Evolutionary conservation across 495 filamentous ascomycete species (phyloP).

Genomic region (Lasiosphaeris hirsuta): DNA sequence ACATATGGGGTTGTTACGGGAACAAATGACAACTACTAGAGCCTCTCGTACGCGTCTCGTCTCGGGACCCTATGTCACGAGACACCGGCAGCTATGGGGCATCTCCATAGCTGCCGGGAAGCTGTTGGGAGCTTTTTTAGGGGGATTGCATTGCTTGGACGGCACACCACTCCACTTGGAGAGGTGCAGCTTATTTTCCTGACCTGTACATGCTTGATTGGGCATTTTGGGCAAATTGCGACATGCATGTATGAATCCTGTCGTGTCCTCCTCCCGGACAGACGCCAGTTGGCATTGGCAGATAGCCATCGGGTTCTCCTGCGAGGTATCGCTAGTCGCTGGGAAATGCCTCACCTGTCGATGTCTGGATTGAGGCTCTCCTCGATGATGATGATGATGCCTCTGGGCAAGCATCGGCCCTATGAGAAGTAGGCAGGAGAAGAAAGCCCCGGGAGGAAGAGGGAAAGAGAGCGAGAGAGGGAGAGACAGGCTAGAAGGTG

Average conservation of each 20-base stretch:
- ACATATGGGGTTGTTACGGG: too few species aligned
- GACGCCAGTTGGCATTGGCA: constrained; percentile 18
- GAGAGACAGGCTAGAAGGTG: too few species aligned
- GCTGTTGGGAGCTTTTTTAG: neutral
- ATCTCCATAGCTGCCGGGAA: neutral
- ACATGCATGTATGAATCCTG: constrained; percentile 22
- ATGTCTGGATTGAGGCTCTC: neutral
- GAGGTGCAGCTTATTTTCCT: neutral
- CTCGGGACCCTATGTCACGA: neutral
- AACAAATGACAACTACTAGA: too few species aligned
- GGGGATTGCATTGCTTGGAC: constrained; percentile 6
- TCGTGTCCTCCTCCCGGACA: constrained; percentile 12
- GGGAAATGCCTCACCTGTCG: constrained; percentile 24
- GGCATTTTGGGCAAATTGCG: constrained; percentile 23
- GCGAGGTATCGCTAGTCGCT: constrained; percentile 13
- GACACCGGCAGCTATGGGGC: neutral
- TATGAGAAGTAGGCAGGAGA: too few species aligned
- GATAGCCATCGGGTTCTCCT: constrained; percentile 6
- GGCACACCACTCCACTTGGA: constrained; percentile 9
- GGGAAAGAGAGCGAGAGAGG: too few species aligned
- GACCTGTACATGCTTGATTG: constrained; percentile 15
- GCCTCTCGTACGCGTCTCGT: too few species aligned
- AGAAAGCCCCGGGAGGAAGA: too few species aligned
- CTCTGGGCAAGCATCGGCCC: too few species aligned
- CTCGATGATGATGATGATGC: too few species aligned